Percentiles rank a stretch among this genome's conserved stretches.
These are phyloP conservation scores for Chaetomium sp. DNA, from an alignment of 2,329 filamentous ascomycete species.

Conservation along the genomic window DNA sequence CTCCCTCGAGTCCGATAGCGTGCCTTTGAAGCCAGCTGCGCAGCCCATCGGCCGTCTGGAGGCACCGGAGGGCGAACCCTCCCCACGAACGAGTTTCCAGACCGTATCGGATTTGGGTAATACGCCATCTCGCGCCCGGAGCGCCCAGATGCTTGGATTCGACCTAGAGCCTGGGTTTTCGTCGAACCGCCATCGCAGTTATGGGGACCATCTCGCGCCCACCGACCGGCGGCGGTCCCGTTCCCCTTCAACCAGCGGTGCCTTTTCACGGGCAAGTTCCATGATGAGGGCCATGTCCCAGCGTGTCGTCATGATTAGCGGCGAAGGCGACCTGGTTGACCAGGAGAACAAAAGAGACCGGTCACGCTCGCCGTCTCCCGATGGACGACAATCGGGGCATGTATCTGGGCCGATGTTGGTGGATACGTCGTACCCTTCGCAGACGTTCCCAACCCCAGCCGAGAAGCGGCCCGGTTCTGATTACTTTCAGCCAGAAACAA, in stretches of 20 bases:
- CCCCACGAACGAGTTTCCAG: conserved; percentile 50
- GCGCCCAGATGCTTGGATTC: conserved; percentile 48
- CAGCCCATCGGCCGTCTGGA: conserved; percentile 49
- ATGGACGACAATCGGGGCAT: conserved; percentile 45
- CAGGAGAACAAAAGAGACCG: conserved; percentile 58
- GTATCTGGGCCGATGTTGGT: conserved; percentile 37
- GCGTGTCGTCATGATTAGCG: conserved; percentile 94
- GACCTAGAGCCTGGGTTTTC: conserved; percentile 53
- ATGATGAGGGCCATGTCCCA: conserved; percentile 87
- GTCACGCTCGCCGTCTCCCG: conserved; percentile 49
- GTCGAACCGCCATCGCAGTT: conserved; percentile 46
- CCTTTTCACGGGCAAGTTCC: conserved; percentile 63
- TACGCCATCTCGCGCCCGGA: conserved; percentile 43
- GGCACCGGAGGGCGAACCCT: conserved; percentile 33
- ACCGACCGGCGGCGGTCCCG: conserved; percentile 49
- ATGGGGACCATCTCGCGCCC: conserved; percentile 51
- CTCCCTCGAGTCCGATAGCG: conserved; percentile 50
- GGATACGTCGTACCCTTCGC: conserved; percentile 48
- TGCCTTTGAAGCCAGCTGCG: conserved; percentile 50
- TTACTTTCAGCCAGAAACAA: conserved; percentile 27
- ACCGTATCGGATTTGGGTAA: conserved; percentile 51
- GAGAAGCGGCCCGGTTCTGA: conserved; percentile 37
- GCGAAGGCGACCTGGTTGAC: conserved; percentile 79
- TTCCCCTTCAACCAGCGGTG: conserved; percentile 56
- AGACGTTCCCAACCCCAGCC: conserved; percentile 36